Evolutionary conservation across 176 grass and related monocot genomes (phyloP).

Genomic region (Alopecurus myosuroides): DNA sequence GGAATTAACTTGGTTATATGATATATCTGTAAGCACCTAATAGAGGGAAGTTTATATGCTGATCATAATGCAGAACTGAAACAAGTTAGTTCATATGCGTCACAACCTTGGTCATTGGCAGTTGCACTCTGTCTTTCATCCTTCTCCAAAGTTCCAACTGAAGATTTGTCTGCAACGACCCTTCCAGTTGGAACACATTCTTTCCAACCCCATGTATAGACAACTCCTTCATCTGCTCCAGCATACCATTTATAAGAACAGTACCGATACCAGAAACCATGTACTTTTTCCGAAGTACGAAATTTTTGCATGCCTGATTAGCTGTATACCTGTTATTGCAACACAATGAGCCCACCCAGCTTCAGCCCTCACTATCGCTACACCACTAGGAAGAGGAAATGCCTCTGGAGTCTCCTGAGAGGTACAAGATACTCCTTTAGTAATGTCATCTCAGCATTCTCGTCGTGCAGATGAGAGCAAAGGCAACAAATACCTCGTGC

Average conservation of each 20-base stretch:
- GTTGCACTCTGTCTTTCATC: conserved; percentile 53
- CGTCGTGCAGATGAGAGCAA: conserved; percentile 4
- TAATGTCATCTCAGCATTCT: not conserved
- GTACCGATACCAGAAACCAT: not conserved
- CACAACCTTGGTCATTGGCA: conserved; percentile 66
- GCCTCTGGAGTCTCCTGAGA: conserved; percentile 84
- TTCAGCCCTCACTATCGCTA: conserved; percentile 63
- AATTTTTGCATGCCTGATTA: not conserved
- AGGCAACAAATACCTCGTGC: conserved; percentile 68
- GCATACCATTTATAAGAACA: conserved; percentile 26
- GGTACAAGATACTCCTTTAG: conserved; percentile 12
- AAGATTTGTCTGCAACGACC: conserved; percentile 48
- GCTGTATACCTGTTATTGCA: conserved; percentile 67
- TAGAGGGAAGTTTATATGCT: conserved; percentile 39
- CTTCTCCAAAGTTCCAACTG: conserved; percentile 63
- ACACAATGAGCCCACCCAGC: conserved; percentile 98
- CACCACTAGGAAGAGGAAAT: conserved; percentile 85
- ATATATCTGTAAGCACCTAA: conserved; percentile 44
- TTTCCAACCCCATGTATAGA: conserved; percentile 99
- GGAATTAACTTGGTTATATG: conserved; percentile 50
- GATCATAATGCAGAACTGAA: conserved; percentile 6
- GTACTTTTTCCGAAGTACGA: not conserved
- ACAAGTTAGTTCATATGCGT: conserved; percentile 8
- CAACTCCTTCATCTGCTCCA: conserved; percentile 73
- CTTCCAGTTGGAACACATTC: conserved; percentile 94